These are phyloP conservation scores for Neostapfia colusana DNA, from an alignment of 176 grass and related monocot genomes.

Conservation along the genomic window DNA sequence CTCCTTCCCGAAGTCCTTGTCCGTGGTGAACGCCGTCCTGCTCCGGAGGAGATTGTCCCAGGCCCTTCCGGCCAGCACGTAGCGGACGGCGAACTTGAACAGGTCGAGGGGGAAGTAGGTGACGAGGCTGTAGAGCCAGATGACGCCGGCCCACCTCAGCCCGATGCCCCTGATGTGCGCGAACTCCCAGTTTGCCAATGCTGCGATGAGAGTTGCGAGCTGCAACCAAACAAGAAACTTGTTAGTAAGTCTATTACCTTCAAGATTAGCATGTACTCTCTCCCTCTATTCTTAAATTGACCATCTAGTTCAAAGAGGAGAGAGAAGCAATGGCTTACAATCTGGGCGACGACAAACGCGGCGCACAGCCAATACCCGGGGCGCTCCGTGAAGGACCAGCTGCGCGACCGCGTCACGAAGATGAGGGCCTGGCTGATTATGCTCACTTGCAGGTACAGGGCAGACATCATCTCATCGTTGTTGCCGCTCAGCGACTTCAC, in stretches of 20 bases:
- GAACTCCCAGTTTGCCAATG: slow-evolving; percentile 49
- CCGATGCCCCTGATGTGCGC: slow-evolving; percentile 64
- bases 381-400: slow-evolving; percentile 65
- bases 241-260: neutral
- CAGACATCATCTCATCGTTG: slow-evolving; percentile 74
- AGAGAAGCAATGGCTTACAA: slow-evolving; percentile 43
- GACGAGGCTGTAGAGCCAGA: slow-evolving; percentile 92
- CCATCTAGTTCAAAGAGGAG: too few relatives aligned
- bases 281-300: too few relatives aligned
- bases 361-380: slow-evolving; percentile 51
- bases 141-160: slow-evolving; percentile 82
- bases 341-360: slow-evolving; percentile 77
- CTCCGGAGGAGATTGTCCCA: slow-evolving; percentile 80
- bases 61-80: slow-evolving; percentile 69
- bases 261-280: neutral
- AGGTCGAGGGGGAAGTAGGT: slow-evolving; percentile 76
- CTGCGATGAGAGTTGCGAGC: slow-evolving; percentile 68
- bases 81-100: slow-evolving; percentile 92
- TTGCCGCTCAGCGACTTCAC: slow-evolving; percentile 55
- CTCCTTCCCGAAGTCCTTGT: slow-evolving; percentile 83
- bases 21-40: slow-evolving; percentile 76
- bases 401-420: slow-evolving; percentile 81
- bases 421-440: slow-evolving; percentile 98
- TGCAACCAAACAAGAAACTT: neutral
- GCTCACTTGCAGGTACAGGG: slow-evolving; percentile 96